Evolutionary conservation across 345 rosid genomes (phyloP).

Genomic region (Kernera saxatilis): DNA sequence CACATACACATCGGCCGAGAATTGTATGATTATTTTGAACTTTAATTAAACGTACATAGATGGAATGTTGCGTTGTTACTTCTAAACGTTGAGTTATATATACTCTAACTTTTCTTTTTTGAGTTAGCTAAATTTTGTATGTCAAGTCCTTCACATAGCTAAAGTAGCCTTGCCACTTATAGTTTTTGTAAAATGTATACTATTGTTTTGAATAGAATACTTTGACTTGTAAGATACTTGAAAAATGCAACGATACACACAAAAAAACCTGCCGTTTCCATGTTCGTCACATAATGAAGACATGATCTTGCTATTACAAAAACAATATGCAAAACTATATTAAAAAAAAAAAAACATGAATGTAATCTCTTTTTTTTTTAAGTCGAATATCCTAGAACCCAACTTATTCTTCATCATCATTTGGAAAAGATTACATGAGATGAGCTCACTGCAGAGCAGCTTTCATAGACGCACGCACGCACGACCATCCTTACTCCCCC

Average conservation of each 20-base stretch:
- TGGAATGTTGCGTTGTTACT: not conserved
- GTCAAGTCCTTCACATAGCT: not conserved
- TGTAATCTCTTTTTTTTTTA: no score
- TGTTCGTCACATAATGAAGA: slow-evolving; percentile 11
- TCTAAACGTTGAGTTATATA: not conserved
- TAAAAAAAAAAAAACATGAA: no score
- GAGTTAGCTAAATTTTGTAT: not conserved
- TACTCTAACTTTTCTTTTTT: not conserved
- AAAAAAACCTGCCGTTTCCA: slow-evolving; percentile 7
- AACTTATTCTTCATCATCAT: no score
- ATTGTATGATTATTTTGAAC: not conserved
- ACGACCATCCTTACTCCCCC: slow-evolving; percentile 15
- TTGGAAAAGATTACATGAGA: slow-evolving; percentile 6
- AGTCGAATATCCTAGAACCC: not conserved
- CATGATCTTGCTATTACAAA: not conserved
- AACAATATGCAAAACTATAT: no score
- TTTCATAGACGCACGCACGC: slow-evolving; percentile 32
- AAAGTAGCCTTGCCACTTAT: not conserved
- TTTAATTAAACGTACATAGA: not conserved
- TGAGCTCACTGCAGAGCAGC: slow-evolving; percentile 13
- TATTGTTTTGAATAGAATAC: no score
- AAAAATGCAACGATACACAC: not conserved
- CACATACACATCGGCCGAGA: not conserved
- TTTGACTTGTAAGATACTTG: not conserved
- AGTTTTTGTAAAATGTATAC: no score